A percentile compares a stretch with the other conserved stretches of the same genome.
These are phyloP conservation scores for Chenopodium berlandieri DNA, from an alignment of 148 eudicot species.

Conservation along the genomic window DNA sequence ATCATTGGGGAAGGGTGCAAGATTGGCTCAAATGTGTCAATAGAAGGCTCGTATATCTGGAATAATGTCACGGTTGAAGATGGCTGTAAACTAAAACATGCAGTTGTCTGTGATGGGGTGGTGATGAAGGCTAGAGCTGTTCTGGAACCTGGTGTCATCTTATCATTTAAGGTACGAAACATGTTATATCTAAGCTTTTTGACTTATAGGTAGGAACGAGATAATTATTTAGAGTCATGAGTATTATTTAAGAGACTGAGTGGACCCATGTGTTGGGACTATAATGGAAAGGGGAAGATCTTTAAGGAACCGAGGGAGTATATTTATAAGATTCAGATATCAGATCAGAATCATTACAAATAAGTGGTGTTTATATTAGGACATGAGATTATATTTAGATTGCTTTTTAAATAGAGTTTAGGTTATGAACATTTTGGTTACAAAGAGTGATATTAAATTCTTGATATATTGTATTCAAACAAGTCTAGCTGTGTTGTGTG, in stretches of 20 bases:
- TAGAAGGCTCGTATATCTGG: constrained; percentile 91
- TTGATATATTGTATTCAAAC: background rate
- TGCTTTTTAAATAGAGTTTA: background rate
- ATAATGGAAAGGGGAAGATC: too few relatives aligned
- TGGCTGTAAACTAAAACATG: constrained; percentile 74
- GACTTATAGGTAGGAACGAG: too few relatives aligned
- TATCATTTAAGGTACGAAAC: constrained; percentile 71
- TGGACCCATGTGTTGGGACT: too few relatives aligned
- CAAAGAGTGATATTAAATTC: background rate
- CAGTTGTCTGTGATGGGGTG: constrained; percentile 90
- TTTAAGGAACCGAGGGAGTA: too few relatives aligned
- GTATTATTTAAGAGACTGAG: too few relatives aligned
- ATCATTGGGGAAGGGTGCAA: constrained; percentile 83
- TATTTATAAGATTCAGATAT: background rate
- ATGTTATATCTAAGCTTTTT: background rate
- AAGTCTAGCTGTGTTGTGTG: background rate
- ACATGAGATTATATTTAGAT: background rate
- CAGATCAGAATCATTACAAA: background rate
- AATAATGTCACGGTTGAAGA: constrained; percentile 81
- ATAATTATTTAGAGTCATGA: too few relatives aligned
- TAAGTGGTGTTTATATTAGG: background rate
- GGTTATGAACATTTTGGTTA: background rate
- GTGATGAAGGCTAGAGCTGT: constrained; percentile 68
- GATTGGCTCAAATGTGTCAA: constrained; percentile 78
- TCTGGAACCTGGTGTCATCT: constrained; percentile 80